Evolutionary conservation across 1,284 basidiomycete species (phyloP), one percentile per base, ranked within the genome.

Genomic region (Leccinum colubrinum): DNA sequence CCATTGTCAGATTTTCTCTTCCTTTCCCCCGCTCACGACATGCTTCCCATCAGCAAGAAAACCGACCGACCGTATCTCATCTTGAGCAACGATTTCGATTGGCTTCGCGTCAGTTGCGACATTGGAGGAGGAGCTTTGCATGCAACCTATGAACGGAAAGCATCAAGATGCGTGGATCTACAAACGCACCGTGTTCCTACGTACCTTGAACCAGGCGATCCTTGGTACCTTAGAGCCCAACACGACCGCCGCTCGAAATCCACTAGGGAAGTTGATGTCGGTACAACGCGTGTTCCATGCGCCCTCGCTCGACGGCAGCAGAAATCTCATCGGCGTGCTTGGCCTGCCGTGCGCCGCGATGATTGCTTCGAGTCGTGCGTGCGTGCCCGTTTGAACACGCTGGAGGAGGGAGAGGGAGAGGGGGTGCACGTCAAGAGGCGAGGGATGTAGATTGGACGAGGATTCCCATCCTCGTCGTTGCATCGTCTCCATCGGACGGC

Each of bases 221-320:
- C 56, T 86, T 86, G 0, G 81, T 83, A 2, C 71, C 51, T 80
- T 83, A 0, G 80, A 80, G 0, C 84, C 85, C 1, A 86, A 67
- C 0, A 83, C 85, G 5, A 85, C 83, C 1, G 77, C 79, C 17
- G 84, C 84, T 4, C 80, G 76, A 54, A 73, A 76, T 20, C 74
- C 62, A 2, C 17, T 53, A 0, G 84, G 83, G 37, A 86, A 70
- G 50, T 79, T 84, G 15, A 85, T 70, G 66, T 86, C 84, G 0
- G 83, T 85, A 6, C 85, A 9, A 30, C 30, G 30, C 30, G 30
- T 81, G 78, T 65, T 91, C 89, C 75, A 81, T 79, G 58, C 90
- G 78, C 3, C 89, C 90, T 4, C 83, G 77, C 56, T 91, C 90
- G 12, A 87, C 80, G 2, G 89, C 89, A 3, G 82, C 78, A 4